Conservation (phyloP, 2,329 filamentous ascomycete species). For the Blastomyces parvus region DNA sequence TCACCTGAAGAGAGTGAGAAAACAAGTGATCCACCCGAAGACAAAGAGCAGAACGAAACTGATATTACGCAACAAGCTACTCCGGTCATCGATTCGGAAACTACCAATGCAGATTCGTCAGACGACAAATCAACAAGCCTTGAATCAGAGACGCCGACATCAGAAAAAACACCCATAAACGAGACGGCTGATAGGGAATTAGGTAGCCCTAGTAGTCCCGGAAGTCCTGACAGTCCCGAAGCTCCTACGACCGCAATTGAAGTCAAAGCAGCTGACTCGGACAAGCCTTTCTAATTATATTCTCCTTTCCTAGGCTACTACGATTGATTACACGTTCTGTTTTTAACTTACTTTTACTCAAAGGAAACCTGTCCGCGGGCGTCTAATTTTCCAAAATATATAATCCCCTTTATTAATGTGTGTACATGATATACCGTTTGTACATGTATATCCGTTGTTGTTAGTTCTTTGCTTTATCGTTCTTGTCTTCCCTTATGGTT, state of each 20-base stretch:
- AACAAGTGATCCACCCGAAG: background rate
- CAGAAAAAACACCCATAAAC: background rate
- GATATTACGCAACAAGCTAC: background rate
- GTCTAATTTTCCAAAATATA: background rate
- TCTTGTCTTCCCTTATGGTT: background rate
- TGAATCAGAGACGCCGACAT: background rate
- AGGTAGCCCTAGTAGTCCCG: background rate
- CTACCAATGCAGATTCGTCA: background rate
- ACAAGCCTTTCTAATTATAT: conserved; percentile 3
- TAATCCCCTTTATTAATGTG: conserved; percentile 2
- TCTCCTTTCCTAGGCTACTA: background rate
- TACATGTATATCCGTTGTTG: background rate
- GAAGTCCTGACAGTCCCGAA: background rate
- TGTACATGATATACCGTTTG: background rate
- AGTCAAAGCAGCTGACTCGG: conserved; percentile 2
- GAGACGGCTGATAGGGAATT: background rate
- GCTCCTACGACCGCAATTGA: conserved; percentile 7
- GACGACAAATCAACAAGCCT: background rate
- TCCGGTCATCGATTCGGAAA: background rate
- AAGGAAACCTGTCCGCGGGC: background rate
- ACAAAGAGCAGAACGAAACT: background rate
- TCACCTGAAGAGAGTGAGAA: background rate
- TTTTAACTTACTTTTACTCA: background rate
- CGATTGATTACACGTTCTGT: background rate
- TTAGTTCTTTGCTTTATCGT: background rate